Percentiles rank a stretch among this genome's conserved stretches.
These are phyloP conservation scores for Linanthus parryae DNA, from an alignment of 148 eudicot genomes.

Conservation along the genomic window DNA sequence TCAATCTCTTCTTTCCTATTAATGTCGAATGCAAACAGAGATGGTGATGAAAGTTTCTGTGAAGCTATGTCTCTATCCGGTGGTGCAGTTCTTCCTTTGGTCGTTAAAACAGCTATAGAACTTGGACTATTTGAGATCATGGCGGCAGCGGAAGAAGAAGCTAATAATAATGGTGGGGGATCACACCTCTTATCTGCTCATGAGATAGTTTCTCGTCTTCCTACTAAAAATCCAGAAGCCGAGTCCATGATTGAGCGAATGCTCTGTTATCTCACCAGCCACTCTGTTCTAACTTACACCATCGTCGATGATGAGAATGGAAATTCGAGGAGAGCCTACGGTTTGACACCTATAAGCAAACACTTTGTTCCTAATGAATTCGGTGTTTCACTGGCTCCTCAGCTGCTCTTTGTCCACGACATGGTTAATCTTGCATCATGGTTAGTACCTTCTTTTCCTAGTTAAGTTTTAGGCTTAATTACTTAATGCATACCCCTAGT, in stretches of 20 bases:
- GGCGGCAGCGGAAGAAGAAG: constrained; percentile 10
- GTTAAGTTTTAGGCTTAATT: too few relatives aligned
- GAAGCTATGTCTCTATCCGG: too few relatives aligned
- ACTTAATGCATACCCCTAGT: too few relatives aligned
- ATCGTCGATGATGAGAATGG: too few relatives aligned
- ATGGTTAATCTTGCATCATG: constrained; percentile 28
- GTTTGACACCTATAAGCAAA: constrained; percentile 27
- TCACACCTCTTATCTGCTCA: constrained; percentile 23
- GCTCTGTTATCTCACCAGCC: too few relatives aligned
- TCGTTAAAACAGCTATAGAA: constrained; percentile 31
- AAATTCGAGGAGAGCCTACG: constrained; percentile 25
- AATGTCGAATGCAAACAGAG: too few relatives aligned
- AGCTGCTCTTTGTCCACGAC: constrained; percentile 23
- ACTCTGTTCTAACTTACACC: too few relatives aligned
- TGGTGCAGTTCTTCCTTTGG: constrained; percentile 30
- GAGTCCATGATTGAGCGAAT: too few relatives aligned
- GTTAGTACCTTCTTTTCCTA: constrained; percentile 11
- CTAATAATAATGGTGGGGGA: too few relatives aligned
- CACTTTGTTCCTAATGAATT: constrained; percentile 17
- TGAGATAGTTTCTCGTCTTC: constrained; percentile 24
- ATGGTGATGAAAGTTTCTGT: too few relatives aligned
- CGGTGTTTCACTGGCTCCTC: constrained; percentile 31
- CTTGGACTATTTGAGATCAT: constrained; percentile 29
- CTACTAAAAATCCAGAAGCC: constrained; percentile 25
- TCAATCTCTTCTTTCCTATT: too few relatives aligned